Base-by-base conservation (phyloP, 768 basidiomycete genomes). In the Podaxis carcinomalis region DNA sequence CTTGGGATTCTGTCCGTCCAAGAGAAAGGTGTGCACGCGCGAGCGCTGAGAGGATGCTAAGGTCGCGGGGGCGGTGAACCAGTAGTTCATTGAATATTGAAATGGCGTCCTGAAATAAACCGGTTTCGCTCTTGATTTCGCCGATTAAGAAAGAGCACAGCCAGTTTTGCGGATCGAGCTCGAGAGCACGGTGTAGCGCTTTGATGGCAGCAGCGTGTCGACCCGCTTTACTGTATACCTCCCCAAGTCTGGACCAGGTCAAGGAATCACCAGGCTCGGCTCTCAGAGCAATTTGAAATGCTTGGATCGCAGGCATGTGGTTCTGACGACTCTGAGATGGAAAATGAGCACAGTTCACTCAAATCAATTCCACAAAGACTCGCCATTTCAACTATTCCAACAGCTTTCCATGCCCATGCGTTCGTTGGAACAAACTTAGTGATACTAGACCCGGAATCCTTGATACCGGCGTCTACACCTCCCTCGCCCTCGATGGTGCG, bases 361-460 rank as follows among this genome's bases (percentile, higher is more conserved):
- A 21, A 21, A 49, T 9, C 14, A 27, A 36, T 11, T 27, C 10
- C 13, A 27, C 19, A 3, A 16, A 27, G 47, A 76, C 89, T 72
- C 68, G 95, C 96, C 75, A 95, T 75, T 71, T 95, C 94, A 1
- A 95, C 95, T 0, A 93, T 85, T 1, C 94, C 97, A 37, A 93
- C 74, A 21, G 95, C 95, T 73, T 97, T 98, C 95, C 96, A 99
- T 2, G 97, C 97, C 97, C 97, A 99, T 6, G 89, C 83, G 67
- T 96, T 95, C 39, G 85, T 86, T 0, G 92, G 89, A 46, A 85
- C 77, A 69, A 87, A 87, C 65, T 83, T 77, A 51, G 78, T 75
- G 2, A 73, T 74, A 23, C 74, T 76, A 4, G 68, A 57, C 27
- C 68, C 69, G 10, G 67, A 69, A 56, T 66, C 73, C 64, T 75